Evolutionary conservation across 75 land plant species (phyloP).

Genomic region (Pinus tabuliformis): DNA sequence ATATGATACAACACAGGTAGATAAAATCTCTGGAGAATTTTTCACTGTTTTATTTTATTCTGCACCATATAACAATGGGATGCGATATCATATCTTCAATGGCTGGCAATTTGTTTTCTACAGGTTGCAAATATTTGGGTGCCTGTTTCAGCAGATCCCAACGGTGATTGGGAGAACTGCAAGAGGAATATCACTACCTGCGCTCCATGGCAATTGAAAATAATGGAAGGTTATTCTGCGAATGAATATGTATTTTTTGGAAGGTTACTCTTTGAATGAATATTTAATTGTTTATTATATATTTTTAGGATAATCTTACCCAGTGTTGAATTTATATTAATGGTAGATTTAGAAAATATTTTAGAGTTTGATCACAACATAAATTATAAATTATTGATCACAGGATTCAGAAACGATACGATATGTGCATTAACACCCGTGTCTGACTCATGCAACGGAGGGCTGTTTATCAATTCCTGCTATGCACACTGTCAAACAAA

Average conservation of each 20-base stretch:
- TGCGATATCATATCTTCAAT: background rate
- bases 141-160: background rate
- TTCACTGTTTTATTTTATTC: background rate
- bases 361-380: no score
- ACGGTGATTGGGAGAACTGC: background rate
- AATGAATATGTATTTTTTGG: no score
- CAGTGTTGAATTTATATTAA: no score
- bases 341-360: no score
- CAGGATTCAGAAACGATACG: background rate
- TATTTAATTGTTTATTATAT: no score
- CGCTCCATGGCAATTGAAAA: background rate
- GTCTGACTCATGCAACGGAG: background rate
- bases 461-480: constrained; percentile 21
- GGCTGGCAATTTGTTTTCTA: background rate
- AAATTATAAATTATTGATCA: no score
- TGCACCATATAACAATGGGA: background rate
- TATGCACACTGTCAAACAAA: constrained; percentile 22
- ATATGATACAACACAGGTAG: constrained; percentile 76
- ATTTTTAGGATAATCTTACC: no score
- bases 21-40: background rate
- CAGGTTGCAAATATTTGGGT: background rate
- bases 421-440: no score
- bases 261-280: background rate
- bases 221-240: background rate
- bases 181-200: background rate